A percentile compares a stretch with the other conserved stretches of the same genome.
Conservation (phyloP, 768 basidiomycete species). For the Lentinula sp. region DNA sequence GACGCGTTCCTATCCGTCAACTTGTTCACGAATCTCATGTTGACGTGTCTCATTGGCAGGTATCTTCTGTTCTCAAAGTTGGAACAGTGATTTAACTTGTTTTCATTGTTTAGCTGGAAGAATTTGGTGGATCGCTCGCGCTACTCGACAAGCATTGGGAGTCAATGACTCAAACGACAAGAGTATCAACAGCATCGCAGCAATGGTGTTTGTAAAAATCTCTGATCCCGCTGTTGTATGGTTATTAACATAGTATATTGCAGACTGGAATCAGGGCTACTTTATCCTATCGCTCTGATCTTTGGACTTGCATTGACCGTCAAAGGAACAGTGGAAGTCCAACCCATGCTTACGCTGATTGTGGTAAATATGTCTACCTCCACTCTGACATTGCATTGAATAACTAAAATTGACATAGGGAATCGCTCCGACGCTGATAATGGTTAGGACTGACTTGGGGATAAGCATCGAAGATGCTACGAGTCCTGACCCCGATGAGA, state of each 20-base stretch:
- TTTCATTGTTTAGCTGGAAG: neutral
- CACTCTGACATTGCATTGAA: neutral
- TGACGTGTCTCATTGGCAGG: neutral
- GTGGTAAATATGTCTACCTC: neutral
- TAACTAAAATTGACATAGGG: neutral
- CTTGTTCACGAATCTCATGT: neutral
- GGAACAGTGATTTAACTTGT: neutral
- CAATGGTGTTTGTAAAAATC: neutral
- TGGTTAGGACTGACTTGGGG: neutral
- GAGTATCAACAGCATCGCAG: neutral
- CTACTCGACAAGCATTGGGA: neutral
- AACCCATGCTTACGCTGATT: neutral
- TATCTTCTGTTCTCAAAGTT: neutral
- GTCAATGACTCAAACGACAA: neutral
- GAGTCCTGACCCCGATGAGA: neutral
- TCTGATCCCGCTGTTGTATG: neutral
- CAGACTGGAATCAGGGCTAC: neutral
- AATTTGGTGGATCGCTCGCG: neutral
- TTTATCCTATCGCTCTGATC: neutral
- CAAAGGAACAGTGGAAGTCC: neutral
- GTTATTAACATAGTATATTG: neutral
- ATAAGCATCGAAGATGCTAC: neutral
- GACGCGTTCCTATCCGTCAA: neutral
- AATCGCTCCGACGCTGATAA: neutral
- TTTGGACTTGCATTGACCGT: neutral